Base-by-base conservation (phyloP, 1,284 basidiomycete species). In the Trichosporon faecale region DNA sequence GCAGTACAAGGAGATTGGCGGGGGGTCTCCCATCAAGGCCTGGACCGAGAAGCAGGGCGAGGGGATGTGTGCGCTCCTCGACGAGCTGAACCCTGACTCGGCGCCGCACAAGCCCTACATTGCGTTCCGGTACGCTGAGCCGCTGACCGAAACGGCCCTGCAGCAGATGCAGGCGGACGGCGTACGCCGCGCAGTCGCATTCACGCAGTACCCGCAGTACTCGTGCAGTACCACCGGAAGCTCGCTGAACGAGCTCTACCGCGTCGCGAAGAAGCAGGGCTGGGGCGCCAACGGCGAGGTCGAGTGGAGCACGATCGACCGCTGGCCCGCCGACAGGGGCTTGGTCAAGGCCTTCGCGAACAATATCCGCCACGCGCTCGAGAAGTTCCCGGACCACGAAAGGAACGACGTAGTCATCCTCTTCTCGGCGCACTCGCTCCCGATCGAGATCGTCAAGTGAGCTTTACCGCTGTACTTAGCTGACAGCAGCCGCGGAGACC, bases 141-240 rank as follows among this genome's bases (percentile, higher is more conserved):
- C 96, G 1, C 85, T 98, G 70, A 98, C 95, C 37, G 90, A 92
- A 76, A 90, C 90, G 76, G 91, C 92, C 27, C 87, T 94, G 23
- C 88, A 87, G 68, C 89, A 94, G 83, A 92, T 99, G 91, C 90
- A 89, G 82, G 87, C 85, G 66, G 97, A 99, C 80, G 94, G 95
- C 23, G 94, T 99, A 40, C 91, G 88, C 79, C 87, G 95, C 68
- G 97, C 96, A 0, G 87, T 99, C 27, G 97, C 95, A 23, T 99
- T 99, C 85, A 94, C 94, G 2, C 97, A 99, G 85, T 99, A 99
- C 82, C 97, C 97, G 1, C 97, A 99, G 83, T 99, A 99, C 85
- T 94, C 92, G 78, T 99, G 97, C 85, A 95, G 92, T 73, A 99
- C 97, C 4, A 99, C 97, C 0, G 97, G n/a, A n/a, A n/a, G 97